Base-by-base conservation (phyloP, 208 protist genomes). In the Vickermania spadyakhi region DNA sequence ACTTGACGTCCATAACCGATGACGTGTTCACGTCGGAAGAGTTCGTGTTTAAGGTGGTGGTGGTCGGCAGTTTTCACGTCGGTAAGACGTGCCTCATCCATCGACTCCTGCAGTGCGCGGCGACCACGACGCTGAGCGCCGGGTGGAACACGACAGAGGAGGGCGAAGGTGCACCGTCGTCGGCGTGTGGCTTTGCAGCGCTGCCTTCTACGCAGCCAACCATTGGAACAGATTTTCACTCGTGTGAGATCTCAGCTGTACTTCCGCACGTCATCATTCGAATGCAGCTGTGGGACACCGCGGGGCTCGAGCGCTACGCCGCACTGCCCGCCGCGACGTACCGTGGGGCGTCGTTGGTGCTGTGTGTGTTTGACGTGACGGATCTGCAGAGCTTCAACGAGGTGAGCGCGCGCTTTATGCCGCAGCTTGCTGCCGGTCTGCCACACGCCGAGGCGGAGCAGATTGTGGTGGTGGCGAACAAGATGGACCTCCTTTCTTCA, bases 241-340 rank as follows among this genome's bases (percentile, higher is more conserved):
- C 36, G 36, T 45, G 36, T 45, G 36, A 45, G 18, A 18, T 45
- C 36, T 7, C 36, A 18, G 36, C 7, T 45, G 11, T 45, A 7
- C 36, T 45, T 45, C 36, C 36, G 11, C 36, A 45, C 36, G 7
- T 45, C 18, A n/a, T 18, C 36, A 7, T 99, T 11, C 98, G 97
- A 0, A 88, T 99, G 62, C 97, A 99, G 64, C 95, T 97, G 29
- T 96, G 94, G 91, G 86, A 96, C 63, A 96, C 88, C 0, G 89
- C 84, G 14, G 98, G 98, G 11, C 98, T 99, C 81, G 98, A 99
- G 79, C 90, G 98, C 18, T 99, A 99, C 73, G 97, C 99, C 70
- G 94, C 83, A 3, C 88, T 99, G 31, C 97, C 98, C 52, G 96
- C 98, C 50, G 96, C 98, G 55, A 99, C 99, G 70, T 99, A 99